Evolutionary conservation across 495 filamentous ascomycete species (phyloP).

Genomic region (Staphylotrichum tortipilum): DNA sequence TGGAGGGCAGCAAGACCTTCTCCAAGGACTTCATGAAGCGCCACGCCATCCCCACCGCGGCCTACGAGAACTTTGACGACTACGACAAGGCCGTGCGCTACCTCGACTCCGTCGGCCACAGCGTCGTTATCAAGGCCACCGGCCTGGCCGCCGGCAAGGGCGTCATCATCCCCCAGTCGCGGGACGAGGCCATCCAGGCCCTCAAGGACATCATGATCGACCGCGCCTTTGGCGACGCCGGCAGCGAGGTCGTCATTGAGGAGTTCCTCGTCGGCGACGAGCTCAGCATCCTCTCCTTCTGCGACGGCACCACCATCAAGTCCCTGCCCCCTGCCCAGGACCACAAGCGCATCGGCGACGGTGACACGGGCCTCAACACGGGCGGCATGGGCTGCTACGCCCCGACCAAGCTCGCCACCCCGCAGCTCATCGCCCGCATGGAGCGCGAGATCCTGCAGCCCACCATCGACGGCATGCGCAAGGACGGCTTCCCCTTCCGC

Average conservation of each 20-base stretch:
- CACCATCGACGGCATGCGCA: slow-evolving; percentile 80
- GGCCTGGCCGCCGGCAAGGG: slow-evolving; percentile 88
- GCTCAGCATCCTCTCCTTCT: slow-evolving; percentile 82
- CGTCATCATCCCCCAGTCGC: slow-evolving; percentile 72
- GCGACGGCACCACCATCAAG: slow-evolving; percentile 76
- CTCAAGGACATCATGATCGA: slow-evolving; percentile 85
- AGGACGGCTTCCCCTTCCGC: slow-evolving; percentile 68
- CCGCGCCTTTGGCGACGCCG: slow-evolving; percentile 78
- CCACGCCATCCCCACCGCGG: slow-evolving; percentile 82
- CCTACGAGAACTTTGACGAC: slow-evolving; percentile 77
- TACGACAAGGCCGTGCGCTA: slow-evolving; percentile 71
- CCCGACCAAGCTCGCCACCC: slow-evolving; percentile 73
- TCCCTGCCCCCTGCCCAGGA: slow-evolving; percentile 91
- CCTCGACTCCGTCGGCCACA: slow-evolving; percentile 62
- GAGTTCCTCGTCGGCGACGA: slow-evolving; percentile 91
- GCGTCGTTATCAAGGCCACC: slow-evolving; percentile 81
- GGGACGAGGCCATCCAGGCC: slow-evolving; percentile 71
- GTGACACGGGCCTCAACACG: slow-evolving; percentile 87
- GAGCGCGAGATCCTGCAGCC: slow-evolving; percentile 79
- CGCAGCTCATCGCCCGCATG: slow-evolving; percentile 64
- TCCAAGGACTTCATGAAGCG: slow-evolving; percentile 97
- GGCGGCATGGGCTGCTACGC: slow-evolving; percentile 98
- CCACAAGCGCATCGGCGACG: slow-evolving; percentile 89
- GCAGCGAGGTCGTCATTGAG: slow-evolving; percentile 91
- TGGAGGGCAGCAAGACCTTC: slow-evolving; percentile 96